Percentiles rank a stretch among this genome's conserved stretches.
These are phyloP conservation scores for Cardamine occulta DNA, from an alignment of 345 rosid genomes.

Conservation along the genomic window DNA sequence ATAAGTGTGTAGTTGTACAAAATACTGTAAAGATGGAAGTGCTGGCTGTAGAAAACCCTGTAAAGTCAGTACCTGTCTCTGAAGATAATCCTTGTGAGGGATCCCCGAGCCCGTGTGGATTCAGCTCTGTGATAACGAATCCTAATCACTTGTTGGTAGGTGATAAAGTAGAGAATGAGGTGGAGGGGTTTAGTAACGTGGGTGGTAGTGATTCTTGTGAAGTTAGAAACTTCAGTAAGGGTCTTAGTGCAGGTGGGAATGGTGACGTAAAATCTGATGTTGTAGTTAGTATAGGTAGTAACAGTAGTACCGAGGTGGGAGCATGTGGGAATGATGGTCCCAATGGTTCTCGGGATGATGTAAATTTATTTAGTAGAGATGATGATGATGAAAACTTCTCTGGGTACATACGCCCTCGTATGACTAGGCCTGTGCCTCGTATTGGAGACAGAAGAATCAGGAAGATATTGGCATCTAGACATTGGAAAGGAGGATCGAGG, in stretches of 20 bases:
- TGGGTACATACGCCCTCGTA: conserved; percentile 66
- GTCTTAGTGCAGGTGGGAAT: conserved; percentile 38
- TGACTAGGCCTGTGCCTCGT: conserved; percentile 59
- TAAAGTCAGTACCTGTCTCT: neutral
- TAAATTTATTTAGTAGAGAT: conserved; percentile 71
- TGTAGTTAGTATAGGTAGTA: conserved; percentile 60
- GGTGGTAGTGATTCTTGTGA: conserved; percentile 35
- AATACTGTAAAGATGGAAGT: conserved; percentile 50
- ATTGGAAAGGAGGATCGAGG: conserved; percentile 65
- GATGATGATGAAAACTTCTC: conserved; percentile 92
- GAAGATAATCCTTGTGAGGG: neutral
- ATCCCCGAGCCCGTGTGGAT: conserved; percentile 29
- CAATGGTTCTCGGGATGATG: conserved; percentile 55
- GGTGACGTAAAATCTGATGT: conserved; percentile 59
- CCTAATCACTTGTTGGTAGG: conserved; percentile 45
- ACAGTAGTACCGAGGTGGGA: conserved; percentile 33
- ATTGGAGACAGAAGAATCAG: conserved; percentile 89
- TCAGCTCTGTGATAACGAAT: conserved; percentile 39
- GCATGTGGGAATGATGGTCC: conserved; percentile 25
- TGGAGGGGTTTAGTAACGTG: conserved; percentile 33
- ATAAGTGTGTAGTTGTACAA: conserved; percentile 46
- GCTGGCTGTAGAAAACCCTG: conserved; percentile 33
- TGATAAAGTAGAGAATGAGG: conserved; percentile 41
- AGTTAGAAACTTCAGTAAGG: conserved; percentile 39
- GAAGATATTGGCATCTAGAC: conserved; percentile 83